These are phyloP conservation scores for Parathielavia appendiculata DNA, from an alignment of 495 filamentous ascomycete genomes.

Conservation along the genomic window DNA sequence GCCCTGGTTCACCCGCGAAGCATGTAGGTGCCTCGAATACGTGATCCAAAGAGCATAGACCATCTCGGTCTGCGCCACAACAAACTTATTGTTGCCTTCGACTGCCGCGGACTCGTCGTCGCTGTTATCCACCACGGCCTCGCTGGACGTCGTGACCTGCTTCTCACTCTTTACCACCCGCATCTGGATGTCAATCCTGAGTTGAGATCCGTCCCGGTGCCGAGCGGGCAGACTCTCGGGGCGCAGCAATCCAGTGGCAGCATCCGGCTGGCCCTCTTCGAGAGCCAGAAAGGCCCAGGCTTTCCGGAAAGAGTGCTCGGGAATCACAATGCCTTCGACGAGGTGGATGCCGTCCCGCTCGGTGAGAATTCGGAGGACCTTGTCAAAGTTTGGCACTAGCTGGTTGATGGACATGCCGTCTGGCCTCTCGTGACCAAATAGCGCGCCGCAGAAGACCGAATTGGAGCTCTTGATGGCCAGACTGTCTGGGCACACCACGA, in stretches of 20 bases:
- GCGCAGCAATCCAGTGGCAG: constrained; percentile 68
- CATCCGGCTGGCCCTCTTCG: constrained; percentile 70
- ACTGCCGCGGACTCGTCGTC: constrained; percentile 43
- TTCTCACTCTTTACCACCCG: constrained; percentile 87
- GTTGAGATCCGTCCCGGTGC: constrained; percentile 83
- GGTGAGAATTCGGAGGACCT: constrained; percentile 69
- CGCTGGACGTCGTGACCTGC: constrained; percentile 37
- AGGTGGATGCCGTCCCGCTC: constrained; percentile 80
- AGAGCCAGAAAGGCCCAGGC: constrained; percentile 78
- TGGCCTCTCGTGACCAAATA: constrained; percentile 82
- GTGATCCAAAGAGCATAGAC: constrained; percentile 97
- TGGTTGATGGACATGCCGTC: constrained; percentile 73
- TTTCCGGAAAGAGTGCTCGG: constrained; percentile 90
- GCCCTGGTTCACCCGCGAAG: constrained; percentile 52
- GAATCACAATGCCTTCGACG: constrained; percentile 91
- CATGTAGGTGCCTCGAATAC: constrained; percentile 88
- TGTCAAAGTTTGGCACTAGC: constrained; percentile 82
- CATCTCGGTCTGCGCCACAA: constrained; percentile 56
- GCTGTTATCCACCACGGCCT: constrained; percentile 44
- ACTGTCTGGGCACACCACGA: constrained; percentile 73
- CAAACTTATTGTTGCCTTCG: constrained; percentile 27
- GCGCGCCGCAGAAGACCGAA: constrained; percentile 82
- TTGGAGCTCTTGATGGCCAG: constrained; percentile 86
- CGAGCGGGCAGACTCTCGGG: constrained; percentile 77
- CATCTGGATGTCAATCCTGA: constrained; percentile 92